phyloP scores from a whole-genome alignment of 2,329 filamentous ascomycete genomes.

The Colletotrichum shisoi region DNA sequence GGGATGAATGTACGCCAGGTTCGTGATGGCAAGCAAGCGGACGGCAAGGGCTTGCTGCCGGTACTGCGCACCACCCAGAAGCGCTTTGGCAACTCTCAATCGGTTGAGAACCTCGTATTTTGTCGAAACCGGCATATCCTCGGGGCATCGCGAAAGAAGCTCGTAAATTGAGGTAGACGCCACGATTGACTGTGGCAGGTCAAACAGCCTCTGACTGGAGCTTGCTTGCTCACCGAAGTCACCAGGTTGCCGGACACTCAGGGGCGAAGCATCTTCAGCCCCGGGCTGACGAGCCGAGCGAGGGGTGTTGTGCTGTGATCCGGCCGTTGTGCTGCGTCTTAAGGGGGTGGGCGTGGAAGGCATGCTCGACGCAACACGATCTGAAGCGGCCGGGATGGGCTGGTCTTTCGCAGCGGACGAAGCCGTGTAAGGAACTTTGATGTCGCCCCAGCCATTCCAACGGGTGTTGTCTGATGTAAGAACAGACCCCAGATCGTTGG shows the following conservation, averaged over 20 bases:
- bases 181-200: constrained; percentile 68
- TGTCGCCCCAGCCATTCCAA: constrained; percentile 82
- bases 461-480: constrained; percentile 65
- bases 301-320: constrained; percentile 55
- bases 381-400: constrained; percentile 9
- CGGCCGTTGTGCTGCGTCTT: constrained; percentile 70
- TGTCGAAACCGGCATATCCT: constrained; percentile 73
- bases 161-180: constrained; percentile 63
- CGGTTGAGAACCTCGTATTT: constrained; percentile 88
- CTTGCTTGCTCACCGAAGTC: constrained; percentile 47
- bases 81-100: constrained; percentile 81
- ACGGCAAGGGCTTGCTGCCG: constrained; percentile 81
- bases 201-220: constrained; percentile 66
- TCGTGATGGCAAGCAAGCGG: constrained; percentile 85
- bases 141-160: constrained; percentile 63
- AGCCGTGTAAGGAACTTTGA: constrained; percentile 74
- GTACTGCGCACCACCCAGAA: constrained; percentile 70
- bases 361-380: constrained; percentile 51
- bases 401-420: constrained; percentile 39
- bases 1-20: constrained; percentile 86
- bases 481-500: constrained; percentile 83
- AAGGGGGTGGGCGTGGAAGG: constrained; percentile 79
- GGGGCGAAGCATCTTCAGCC: constrained; percentile 57
- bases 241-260: constrained; percentile 56
- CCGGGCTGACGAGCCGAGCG: constrained; percentile 47